Evolutionary conservation across 352 stramenopile species (phyloP).

Genomic region (Phytophthora brassicae): DNA sequence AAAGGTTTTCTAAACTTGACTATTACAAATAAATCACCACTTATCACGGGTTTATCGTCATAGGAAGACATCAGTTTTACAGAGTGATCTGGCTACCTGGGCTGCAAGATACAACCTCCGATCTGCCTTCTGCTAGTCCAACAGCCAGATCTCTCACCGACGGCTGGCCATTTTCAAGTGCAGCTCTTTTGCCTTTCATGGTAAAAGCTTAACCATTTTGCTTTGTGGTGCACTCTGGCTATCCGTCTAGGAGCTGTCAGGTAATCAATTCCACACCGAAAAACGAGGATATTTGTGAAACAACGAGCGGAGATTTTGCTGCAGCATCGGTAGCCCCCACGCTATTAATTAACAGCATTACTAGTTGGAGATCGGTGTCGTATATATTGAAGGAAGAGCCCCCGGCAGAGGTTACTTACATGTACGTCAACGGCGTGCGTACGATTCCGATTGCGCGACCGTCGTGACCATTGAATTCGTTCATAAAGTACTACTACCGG

Average conservation of each 20-base stretch:
- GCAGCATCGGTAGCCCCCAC: background rate
- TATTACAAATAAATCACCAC: background rate
- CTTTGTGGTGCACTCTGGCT: slow-evolving; percentile 7
- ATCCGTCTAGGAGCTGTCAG: slow-evolving; percentile 8
- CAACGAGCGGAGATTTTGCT: background rate
- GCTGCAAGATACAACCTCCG: slow-evolving; percentile 17
- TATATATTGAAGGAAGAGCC: too few species aligned
- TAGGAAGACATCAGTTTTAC: slow-evolving; percentile 13
- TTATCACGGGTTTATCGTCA: background rate
- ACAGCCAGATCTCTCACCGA: background rate
- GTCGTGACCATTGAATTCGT: slow-evolving; percentile 14
- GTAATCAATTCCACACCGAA: slow-evolving; percentile 18
- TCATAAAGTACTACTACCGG: slow-evolving; percentile 22
- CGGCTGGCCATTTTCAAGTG: background rate
- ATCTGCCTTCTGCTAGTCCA: slow-evolving; percentile 19
- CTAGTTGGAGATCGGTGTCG: too few species aligned
- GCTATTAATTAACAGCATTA: too few species aligned
- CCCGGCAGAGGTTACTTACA: slow-evolving; percentile 30
- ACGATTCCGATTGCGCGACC: slow-evolving; percentile 14
- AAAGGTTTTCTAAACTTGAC: background rate
- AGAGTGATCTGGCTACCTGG: slow-evolving; percentile 24
- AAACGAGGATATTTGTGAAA: too few species aligned
- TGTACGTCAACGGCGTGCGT: background rate
- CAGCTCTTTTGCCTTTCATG: slow-evolving; percentile 15
- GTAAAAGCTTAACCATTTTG: background rate